A percentile compares a stretch with the other conserved stretches of the same genome.
Conservation (phyloP, 2,329 filamentous ascomycete genomes). For the Triangularia verruculosa region DNA sequence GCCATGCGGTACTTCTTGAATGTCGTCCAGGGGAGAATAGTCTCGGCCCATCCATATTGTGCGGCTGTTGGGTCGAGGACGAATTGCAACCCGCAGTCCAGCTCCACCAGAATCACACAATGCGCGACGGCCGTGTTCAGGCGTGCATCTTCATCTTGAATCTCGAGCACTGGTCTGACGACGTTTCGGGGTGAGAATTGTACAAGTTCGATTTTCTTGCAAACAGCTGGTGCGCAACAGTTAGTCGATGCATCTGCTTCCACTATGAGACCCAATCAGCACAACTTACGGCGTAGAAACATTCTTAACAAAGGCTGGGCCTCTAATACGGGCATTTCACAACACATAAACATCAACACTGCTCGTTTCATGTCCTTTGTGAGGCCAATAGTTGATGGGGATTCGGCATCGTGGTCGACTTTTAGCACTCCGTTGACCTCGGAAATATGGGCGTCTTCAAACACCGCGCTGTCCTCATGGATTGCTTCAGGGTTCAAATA, state of each 20-base stretch:
- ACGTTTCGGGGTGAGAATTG: not conserved
- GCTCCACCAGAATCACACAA: not conserved
- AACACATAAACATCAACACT: not conserved
- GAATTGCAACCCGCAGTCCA: not conserved
- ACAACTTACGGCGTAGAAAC: not conserved
- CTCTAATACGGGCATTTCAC: not conserved
- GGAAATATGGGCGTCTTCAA: not conserved
- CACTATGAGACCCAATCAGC: too few relatives aligned
- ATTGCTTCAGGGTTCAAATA: not conserved
- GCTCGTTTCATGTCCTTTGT: not conserved
- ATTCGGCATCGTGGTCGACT: not conserved
- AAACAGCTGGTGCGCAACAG: not conserved
- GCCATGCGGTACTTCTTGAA: not conserved
- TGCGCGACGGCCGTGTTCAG: not conserved
- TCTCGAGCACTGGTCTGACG: not conserved
- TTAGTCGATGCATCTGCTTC: too few relatives aligned
- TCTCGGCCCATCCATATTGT: not conserved
- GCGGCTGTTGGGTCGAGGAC: not conserved
- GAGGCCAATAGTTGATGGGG: too few relatives aligned
- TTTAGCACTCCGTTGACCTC: not conserved
- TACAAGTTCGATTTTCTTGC: not conserved
- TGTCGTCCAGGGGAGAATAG: not conserved
- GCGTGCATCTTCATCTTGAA: not conserved
- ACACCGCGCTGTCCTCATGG: not conserved
- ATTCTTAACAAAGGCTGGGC: not conserved